A percentile compares a stretch with the other conserved stretches of the same genome.
phyloP scores from a whole-genome alignment of 176 grass and related monocot genomes.

The Pontederia paniculata region DNA sequence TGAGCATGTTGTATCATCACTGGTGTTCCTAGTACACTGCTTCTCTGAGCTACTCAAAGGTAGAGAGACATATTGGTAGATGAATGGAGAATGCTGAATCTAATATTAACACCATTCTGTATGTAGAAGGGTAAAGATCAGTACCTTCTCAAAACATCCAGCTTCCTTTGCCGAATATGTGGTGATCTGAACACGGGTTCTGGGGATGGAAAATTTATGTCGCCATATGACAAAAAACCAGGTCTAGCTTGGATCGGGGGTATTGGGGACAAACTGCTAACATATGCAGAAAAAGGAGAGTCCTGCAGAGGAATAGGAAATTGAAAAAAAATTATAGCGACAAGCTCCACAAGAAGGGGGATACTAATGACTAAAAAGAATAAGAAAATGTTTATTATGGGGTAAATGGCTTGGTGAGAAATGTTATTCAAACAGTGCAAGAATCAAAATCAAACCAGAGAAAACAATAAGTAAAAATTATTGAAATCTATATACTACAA shows the following conservation, averaged over 20 bases:
- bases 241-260: not conserved
- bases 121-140: not conserved
- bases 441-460: no score
- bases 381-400: not conserved
- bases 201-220: slow-evolving; percentile 24
- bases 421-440: no score
- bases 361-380: not conserved
- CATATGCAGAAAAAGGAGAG: slow-evolving; percentile 21
- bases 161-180: slow-evolving; percentile 12
- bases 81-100: not conserved
- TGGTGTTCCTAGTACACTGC: not conserved
- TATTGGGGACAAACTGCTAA: slow-evolving; percentile 25
- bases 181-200: slow-evolving; percentile 25
- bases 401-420: no score
- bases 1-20: not conserved
- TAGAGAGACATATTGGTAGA: slow-evolving; percentile 3
- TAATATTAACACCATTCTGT: not conserved
- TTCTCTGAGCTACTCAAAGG: slow-evolving; percentile 1
- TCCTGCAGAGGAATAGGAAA: slow-evolving; percentile 12
- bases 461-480: no score
- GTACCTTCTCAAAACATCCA: slow-evolving; percentile 18
- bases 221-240: slow-evolving; percentile 1
- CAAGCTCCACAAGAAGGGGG: not conserved
- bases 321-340: not conserved
- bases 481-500: no score